Base-by-base conservation (phyloP, 441 rosid genomes). In the Pelargonium myrrhifolium region DNA sequence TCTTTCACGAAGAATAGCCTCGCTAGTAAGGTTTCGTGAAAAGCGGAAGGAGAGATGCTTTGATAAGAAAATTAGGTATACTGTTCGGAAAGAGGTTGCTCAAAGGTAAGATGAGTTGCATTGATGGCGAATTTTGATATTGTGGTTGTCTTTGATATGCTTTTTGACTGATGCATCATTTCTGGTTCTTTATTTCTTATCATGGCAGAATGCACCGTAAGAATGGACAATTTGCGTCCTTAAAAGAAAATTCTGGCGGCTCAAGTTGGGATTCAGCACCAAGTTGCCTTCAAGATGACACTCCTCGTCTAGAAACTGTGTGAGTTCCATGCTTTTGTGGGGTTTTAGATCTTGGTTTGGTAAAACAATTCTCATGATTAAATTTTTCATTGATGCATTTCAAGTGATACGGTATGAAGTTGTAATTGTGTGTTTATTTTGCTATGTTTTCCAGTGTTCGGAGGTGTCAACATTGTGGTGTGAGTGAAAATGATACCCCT, bases 61-160 rank as follows among this genome's bases (percentile, higher is more conserved):
- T 68, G 96, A 89, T 74, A 89, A 89, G 89, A 87, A 87, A 81
- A 81, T 89, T 79, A 79, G 96, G 74, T 89, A 87, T 70, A 83
- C 84, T 5, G 84, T 87, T 60, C 79, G 90, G 51, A 86, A 87
- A 74, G 96, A 89, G 78, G 93, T 87, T 74, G 93, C 96, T 26
- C 85, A 83, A 69, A 85, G 90, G 93, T 88, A 80, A 35, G 68
- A 65, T 49, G 35, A 56, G 11, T 71, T 75, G 31, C 24, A 18
- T 43, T 56, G 26, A 51, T 21, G 15, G 53, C 37, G 55, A 35
- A 47, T 62, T 37, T 37, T 18, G 37, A 4, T 9, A 22, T 37
- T 28, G 11, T 15, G 14, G 22, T 18, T 42, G 40, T 67, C 26
- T 21, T 24, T 61, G 40, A 18, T 39, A 47, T 45, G 31, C 5